Evolutionary conservation across 257 asterid species (phyloP).

Genomic region (Scutellaria barbata): DNA sequence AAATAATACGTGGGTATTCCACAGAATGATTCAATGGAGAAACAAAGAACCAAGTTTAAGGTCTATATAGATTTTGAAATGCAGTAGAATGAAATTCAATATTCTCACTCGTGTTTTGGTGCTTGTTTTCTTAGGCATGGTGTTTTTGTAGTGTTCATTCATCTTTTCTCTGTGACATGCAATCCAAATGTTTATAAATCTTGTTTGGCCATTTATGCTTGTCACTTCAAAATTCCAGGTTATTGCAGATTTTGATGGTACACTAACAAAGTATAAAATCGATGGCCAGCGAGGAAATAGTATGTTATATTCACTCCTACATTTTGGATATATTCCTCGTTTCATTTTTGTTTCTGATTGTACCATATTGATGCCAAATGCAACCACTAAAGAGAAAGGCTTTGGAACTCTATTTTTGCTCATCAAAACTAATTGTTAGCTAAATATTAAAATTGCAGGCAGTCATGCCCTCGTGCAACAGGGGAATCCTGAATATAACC

Average conservation of each 20-base stretch:
- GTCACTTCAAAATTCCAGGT: constrained; percentile 51
- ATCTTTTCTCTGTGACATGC: constrained; percentile 8
- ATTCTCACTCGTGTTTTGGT: constrained; percentile 3
- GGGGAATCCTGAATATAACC: constrained; percentile 76
- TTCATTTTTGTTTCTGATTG: constrained; percentile 19
- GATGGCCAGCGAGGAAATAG: constrained; percentile 87
- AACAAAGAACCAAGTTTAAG: not conserved
- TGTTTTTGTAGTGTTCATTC: not conserved
- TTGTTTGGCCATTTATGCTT: constrained; percentile 18
- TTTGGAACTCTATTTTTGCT: constrained; percentile 13
- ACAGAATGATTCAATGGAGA: not conserved
- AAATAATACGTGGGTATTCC: not conserved
- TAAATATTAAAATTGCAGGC: constrained; percentile 55
- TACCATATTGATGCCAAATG: constrained; percentile 21
- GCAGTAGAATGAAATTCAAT: not conserved
- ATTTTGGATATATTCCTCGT: constrained; percentile 13
- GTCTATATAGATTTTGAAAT: not conserved
- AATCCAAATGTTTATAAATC: not conserved
- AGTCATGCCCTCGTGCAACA: constrained; percentile 84
- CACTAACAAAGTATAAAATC: constrained; percentile 76
- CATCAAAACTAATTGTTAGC: constrained; percentile 33
- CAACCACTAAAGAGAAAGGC: not conserved
- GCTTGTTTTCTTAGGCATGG: not conserved
- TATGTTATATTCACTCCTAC: constrained; percentile 43
- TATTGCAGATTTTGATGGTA: constrained; percentile 93